Evolutionary conservation across 331 rosid genomes (phyloP).

Genomic region (Cydonia oblonga): DNA sequence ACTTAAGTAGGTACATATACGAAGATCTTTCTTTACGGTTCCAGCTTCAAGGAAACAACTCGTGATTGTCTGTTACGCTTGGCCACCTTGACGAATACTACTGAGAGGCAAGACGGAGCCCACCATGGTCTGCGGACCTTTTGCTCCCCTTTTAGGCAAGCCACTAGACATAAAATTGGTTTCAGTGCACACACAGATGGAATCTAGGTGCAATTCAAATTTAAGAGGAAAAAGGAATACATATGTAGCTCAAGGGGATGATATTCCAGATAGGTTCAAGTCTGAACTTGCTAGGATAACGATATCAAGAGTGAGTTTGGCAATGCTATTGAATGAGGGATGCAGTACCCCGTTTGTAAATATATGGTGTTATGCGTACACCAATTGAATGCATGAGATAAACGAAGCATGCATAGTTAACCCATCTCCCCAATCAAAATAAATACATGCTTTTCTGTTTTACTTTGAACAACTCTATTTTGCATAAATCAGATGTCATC

Average conservation of each 20-base stretch:
- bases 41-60: constrained; percentile 97
- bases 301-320: not conserved
- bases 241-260: not conserved
- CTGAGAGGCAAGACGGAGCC: constrained; percentile 97
- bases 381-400: not conserved
- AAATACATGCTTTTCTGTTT: not conserved
- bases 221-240: not conserved
- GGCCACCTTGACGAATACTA: constrained; percentile 76
- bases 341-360: not conserved
- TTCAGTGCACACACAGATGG: constrained; percentile 2
- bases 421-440: not conserved
- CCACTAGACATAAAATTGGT: constrained; percentile 56
- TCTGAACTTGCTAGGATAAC: not conserved
- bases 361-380: not conserved
- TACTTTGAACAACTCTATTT: not conserved
- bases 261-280: not conserved
- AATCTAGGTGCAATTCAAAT: constrained; percentile 3
- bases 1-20: constrained; percentile 43
- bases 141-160: constrained; percentile 99
- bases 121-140: constrained; percentile 99
- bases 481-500: no score
- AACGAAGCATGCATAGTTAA: not conserved
- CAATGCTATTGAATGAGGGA: not conserved
- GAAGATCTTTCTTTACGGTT: constrained; percentile 51
- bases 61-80: constrained; percentile 95